Evolutionary conservation across 305 asterid genomes (phyloP), one percentile per base, ranked within the genome.

Genomic region (Coffea humblotiana): DNA sequence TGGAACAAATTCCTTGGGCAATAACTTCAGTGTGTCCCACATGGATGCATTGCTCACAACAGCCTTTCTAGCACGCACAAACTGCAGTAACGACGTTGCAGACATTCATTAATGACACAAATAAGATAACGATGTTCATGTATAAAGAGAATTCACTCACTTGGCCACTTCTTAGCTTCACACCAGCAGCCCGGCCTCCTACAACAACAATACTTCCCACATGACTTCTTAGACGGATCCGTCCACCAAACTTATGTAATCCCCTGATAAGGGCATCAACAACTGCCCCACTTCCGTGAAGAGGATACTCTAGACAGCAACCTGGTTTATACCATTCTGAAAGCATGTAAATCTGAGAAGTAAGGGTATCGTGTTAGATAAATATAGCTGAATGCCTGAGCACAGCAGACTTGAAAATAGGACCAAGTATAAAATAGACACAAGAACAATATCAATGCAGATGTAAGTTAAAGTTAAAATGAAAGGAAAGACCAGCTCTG

Each of bases 261-360:
- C 98, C 99, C 79, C 93, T 87, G 54, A 92, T 91, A 48, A 93
- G 99, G 72, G 98, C 97, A 77, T 91, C 95, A 80, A 95, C 84
- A 73, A 95, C 71, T 37, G 95, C 98, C 54, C 98, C 99, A 83
- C 93, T 88, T 86, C 98, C 99, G 68, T 88, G 91, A 78, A 93
- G 89, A 83, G 99, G 99, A 87, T 95, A 95, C 85, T 95, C 98
- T 72, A 95, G 83, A 83, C 90, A 78, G 84, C 97, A 88, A 71
- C 97, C 98, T 37, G 94, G 95, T 86, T 95, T 93, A 85, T 95
- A 95, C 99, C 99, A 95, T 85, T 95, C 98, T 23, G 98, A 89
- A 81, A 95, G 89, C 98, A 93, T 93, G 92, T 95, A 95, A 79
- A 95, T 88, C 99, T 93, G 89, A 71, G 74, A 83, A 83, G 37